These are phyloP conservation scores for Phialocephala sp. DNA, from an alignment of 2,329 filamentous ascomycete species.

Conservation along the genomic window DNA sequence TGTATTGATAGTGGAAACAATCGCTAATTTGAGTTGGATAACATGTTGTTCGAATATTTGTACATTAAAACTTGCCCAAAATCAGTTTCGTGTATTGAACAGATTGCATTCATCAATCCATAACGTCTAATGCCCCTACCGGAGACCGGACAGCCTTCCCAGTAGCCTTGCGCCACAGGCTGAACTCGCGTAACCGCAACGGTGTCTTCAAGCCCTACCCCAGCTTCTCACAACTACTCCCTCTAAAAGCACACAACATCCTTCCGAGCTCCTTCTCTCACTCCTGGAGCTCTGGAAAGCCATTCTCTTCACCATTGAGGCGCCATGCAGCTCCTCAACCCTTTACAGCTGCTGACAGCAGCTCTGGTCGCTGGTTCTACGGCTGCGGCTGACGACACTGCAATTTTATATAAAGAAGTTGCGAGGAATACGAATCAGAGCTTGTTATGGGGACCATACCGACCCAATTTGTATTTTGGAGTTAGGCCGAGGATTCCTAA, in stretches of 20 bases:
- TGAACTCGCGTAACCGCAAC: constrained; percentile 36
- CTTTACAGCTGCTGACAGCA: constrained; percentile 17
- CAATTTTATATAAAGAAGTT: constrained; percentile 44
- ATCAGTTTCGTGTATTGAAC: constrained; percentile 8
- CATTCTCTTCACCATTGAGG: constrained; percentile 26
- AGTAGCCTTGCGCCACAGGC: constrained; percentile 40
- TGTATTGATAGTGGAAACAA: no score
- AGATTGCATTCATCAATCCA: constrained; percentile 14
- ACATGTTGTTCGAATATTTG: background rate
- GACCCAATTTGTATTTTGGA: constrained; percentile 93
- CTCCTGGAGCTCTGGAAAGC: constrained; percentile 35
- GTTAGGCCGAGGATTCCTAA: constrained; percentile 81
- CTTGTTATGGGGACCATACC: constrained; percentile 94
- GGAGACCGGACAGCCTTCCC: constrained; percentile 26
- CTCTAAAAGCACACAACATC: constrained; percentile 4
- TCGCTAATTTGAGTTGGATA: background rate
- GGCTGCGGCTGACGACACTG: constrained; percentile 37
- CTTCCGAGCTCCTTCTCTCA: constrained; percentile 26
- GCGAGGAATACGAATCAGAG: constrained; percentile 71
- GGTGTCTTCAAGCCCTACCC: constrained; percentile 36
- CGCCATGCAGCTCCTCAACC: constrained; percentile 33
- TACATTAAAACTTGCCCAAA: background rate
- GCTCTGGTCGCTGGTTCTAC: constrained; percentile 29
- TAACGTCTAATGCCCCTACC: constrained; percentile 3
- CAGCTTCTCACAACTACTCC: constrained; percentile 10